phyloP scores from a whole-genome alignment of 2,329 filamentous ascomycete species.

The Uncinocarpus reesii region DNA sequence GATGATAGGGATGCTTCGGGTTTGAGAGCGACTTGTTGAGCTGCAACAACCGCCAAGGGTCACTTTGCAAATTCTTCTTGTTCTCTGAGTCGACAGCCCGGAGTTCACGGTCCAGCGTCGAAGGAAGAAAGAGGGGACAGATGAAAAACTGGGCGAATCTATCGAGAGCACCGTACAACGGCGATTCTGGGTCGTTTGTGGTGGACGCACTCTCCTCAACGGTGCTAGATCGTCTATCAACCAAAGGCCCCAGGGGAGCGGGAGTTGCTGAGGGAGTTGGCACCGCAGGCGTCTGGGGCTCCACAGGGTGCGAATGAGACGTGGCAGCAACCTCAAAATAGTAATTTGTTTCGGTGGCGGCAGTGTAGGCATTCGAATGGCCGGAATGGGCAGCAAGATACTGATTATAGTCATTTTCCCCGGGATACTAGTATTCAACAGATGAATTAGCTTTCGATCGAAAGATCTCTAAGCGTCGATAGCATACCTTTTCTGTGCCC shows the following conservation, averaged over 20 bases:
- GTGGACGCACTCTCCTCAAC: conserved; percentile 17
- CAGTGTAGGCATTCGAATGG: conserved; percentile 90
- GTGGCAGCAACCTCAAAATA: conserved; percentile 91
- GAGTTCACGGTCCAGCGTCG: conserved; percentile 76
- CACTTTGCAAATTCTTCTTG: conserved; percentile 92
- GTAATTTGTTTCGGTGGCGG: conserved; percentile 88
- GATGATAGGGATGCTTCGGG: conserved; percentile 74
- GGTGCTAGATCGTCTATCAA: conserved; percentile 15
- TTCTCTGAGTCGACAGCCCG: conserved; percentile 89
- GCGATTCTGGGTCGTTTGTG: conserved; percentile 35
- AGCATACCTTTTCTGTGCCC: conserved; percentile 77
- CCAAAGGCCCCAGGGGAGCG: conserved; percentile 10
- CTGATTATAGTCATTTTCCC: conserved; percentile 90
- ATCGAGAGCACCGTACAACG: conserved; percentile 72
- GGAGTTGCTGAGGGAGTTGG: conserved; percentile 11
- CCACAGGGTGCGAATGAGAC: conserved; percentile 33
- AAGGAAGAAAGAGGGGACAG: conserved; percentile 72
- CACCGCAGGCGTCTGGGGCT: conserved; percentile 2
- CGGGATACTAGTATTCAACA: conserved; percentile 54
- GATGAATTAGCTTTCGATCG: conserved; percentile 2
- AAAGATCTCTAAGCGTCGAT: background rate
- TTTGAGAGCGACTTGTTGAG: conserved; percentile 82
- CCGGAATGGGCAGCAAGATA: conserved; percentile 86
- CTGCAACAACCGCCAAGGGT: conserved; percentile 78
- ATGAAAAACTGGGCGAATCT: conserved; percentile 93